phyloP scores from a whole-genome alignment of 768 basidiomycete species.

The Termitomyces sp. region DNA sequence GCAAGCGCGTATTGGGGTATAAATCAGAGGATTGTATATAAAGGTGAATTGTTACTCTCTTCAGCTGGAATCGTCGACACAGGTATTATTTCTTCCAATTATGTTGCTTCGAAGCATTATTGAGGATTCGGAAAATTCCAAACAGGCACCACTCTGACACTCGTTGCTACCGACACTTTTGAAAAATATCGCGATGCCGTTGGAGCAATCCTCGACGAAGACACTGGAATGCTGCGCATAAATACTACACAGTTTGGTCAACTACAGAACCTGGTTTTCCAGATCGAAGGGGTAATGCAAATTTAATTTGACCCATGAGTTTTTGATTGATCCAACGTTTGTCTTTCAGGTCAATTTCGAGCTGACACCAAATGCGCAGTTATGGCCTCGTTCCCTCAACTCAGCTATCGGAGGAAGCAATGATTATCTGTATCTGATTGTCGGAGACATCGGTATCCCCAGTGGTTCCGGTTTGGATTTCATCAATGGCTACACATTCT shows the following conservation, averaged over 20 bases:
- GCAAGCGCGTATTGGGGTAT: slow-evolving; percentile 53
- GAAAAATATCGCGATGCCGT: slow-evolving; percentile 36
- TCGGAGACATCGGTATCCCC: slow-evolving; percentile 28
- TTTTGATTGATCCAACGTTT: slow-evolving; percentile 14
- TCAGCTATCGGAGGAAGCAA: slow-evolving; percentile 24
- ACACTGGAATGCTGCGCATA: slow-evolving; percentile 47
- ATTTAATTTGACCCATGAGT: slow-evolving; percentile 36
- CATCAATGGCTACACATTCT: slow-evolving; percentile 46
- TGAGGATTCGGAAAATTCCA: background rate
- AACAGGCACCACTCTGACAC: slow-evolving; percentile 42
- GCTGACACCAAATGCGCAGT: slow-evolving; percentile 32
- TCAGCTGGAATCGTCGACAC: slow-evolving; percentile 59
- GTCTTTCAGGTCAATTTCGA: slow-evolving; percentile 24
- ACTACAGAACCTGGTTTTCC: slow-evolving; percentile 53
- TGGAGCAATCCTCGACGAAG: slow-evolving; percentile 31
- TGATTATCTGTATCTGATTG: slow-evolving; percentile 26
- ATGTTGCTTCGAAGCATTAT: background rate
- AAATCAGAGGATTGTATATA: slow-evolving; percentile 48
- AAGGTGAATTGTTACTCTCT: slow-evolving; percentile 32
- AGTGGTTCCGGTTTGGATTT: slow-evolving; percentile 46
- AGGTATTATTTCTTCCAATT: slow-evolving; percentile 20
- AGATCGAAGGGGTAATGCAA: slow-evolving; percentile 42
- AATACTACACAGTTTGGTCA: slow-evolving; percentile 41
- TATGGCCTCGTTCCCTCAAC: slow-evolving; percentile 30
- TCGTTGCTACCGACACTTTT: slow-evolving; percentile 41